Base-by-base conservation (phyloP, 768 basidiomycete genomes). In the Phylloporus arenicola region DNA sequence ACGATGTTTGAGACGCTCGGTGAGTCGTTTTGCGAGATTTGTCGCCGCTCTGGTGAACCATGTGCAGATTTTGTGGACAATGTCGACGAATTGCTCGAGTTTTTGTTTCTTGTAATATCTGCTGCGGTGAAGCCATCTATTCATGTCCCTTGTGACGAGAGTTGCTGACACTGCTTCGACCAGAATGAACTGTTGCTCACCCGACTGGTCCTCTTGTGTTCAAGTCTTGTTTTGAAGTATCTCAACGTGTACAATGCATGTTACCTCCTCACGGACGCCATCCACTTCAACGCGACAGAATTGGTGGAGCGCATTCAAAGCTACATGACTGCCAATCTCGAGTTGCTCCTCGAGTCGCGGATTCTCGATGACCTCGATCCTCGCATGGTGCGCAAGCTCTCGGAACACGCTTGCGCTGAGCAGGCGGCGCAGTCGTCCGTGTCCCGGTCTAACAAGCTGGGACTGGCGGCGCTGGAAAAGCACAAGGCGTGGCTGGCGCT, bases 151-250 rank as follows among this genome's bases (percentile, higher is more conserved):
- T 31, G 3, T 20, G 29, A 14, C 22, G 24, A 27, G 4, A 20
- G 14, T 29, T 25, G 5, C 16, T 51, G 3, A 47, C n/a, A 33
- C 13, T 25, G n/a, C 17, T 29, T 45, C 13, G 9, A 44, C 13
- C 19, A 94, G 86, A 93, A 87, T 55, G 92, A 98, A 68, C 70
- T 98, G 3, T 77, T 96, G 9, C 72, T 97, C n/a, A 89, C 90
- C 60, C 82, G 84, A 17, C 78, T 98, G 17, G 78, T 91, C 31
- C 76, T 89, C 2, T 69, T 95, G 22, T 96, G 93, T 69, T 94
- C 93, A 1, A 71, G 73, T 9, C 76, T 86, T 38, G 78, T 97
- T 45, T 73, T 92, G 33, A 71, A 74, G 34, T 76, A 81, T 62
- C 73, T 85, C 45, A 85, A 80, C 48, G 73, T 85, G 51, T 72